A percentile compares a stretch with the other conserved stretches of the same genome.
Evolutionary conservation across 2,329 filamentous ascomycete genomes (phyloP).

Genomic region (Colletotrichum sansevieriae): DNA sequence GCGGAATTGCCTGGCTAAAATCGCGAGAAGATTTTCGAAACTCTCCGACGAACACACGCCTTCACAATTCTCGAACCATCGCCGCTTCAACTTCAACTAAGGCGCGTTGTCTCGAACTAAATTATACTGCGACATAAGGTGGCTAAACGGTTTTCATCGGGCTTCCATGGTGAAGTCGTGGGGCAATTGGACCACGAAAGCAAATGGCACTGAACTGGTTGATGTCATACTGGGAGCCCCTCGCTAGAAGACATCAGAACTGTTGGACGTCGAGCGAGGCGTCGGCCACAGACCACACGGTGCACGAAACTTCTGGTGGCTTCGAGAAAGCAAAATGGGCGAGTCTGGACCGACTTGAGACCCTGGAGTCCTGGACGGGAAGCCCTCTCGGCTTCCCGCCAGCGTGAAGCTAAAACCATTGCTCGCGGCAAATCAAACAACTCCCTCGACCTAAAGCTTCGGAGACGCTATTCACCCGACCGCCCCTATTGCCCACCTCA

Average conservation of each 20-base stretch:
- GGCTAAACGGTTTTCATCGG: not conserved
- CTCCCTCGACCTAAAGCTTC: not conserved
- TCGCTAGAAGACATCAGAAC: not conserved
- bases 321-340: constrained; percentile 27
- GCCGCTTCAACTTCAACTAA: not conserved
- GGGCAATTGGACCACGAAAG: not conserved
- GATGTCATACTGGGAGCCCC: not conserved
- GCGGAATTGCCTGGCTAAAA: not conserved
- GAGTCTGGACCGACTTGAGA: constrained; percentile 2
- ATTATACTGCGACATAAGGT: not conserved
- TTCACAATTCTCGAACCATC: not conserved
- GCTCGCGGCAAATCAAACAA: constrained; percentile 1
- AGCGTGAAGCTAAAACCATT: constrained; percentile 4
- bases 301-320: constrained; percentile 24
- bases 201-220: constrained; percentile 5
- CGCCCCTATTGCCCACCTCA: too few species aligned
- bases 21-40: not conserved
- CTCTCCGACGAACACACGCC: not conserved
- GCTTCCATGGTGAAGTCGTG: not conserved
- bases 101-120: not conserved
- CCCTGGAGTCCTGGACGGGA: constrained; percentile 15
- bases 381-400: constrained; percentile 21
- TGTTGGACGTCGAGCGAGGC: constrained; percentile 2
- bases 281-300: constrained; percentile 4
- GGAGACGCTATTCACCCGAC: not conserved